Evolutionary conservation across 2,329 filamentous ascomycete genomes (phyloP).

Genomic region (Aureobasidium pullulans): DNA sequence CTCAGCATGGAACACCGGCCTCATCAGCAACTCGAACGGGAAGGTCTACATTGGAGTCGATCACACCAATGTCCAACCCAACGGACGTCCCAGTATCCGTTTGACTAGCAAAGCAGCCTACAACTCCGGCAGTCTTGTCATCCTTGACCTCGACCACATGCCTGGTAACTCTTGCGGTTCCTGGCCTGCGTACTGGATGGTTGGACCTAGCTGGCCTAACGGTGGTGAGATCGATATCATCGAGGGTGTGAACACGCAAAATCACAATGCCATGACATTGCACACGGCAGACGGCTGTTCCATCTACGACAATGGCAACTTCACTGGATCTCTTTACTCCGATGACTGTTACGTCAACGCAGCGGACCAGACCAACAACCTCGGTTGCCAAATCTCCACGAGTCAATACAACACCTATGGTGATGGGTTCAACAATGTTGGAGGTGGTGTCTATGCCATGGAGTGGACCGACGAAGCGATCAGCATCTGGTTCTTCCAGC

Average conservation of each 20-base stretch:
- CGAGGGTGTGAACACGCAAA: constrained; percentile 32
- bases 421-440: constrained; percentile 33
- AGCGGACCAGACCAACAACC: constrained; percentile 34
- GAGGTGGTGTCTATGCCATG: constrained; percentile 37
- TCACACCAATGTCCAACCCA: constrained; percentile 34
- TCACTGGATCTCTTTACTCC: constrained; percentile 54
- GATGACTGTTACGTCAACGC: constrained; percentile 26
- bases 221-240: constrained; percentile 34
- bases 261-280: constrained; percentile 28
- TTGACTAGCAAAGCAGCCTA: constrained; percentile 59
- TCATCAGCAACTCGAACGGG: constrained; percentile 19
- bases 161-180: constrained; percentile 61
- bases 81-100: constrained; percentile 63
- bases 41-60: constrained; percentile 30
- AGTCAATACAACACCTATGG: constrained; percentile 38
- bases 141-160: constrained; percentile 68
- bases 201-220: constrained; percentile 49
- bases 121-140: constrained; percentile 56
- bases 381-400: constrained; percentile 37
- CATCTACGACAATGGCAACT: constrained; percentile 51
- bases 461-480: constrained; percentile 26
- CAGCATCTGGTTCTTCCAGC: constrained; percentile 31
- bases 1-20: constrained; percentile 21
- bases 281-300: constrained; percentile 29
- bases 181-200: constrained; percentile 61